Evolutionary conservation across 2,329 filamentous ascomycete genomes (phyloP), one percentile per base, ranked within the genome.

Genomic region (Chaetomium sp.): DNA sequence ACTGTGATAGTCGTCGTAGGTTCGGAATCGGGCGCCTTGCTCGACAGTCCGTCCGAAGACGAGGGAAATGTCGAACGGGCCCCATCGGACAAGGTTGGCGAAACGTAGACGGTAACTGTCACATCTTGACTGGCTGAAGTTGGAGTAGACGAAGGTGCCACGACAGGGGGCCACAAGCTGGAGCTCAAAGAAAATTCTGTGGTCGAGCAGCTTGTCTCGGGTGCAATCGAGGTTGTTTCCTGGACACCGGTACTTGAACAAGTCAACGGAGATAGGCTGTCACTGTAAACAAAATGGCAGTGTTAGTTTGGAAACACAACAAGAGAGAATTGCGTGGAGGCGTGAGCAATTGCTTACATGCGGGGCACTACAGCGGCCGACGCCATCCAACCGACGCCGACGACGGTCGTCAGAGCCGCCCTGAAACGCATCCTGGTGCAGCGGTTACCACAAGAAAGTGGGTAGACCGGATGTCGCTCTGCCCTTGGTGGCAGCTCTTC

Each of bases 391-490:
- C 75, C 73, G 64, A 76, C 67, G 70, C 75, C 75, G 69, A 73
- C 65, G 54, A 81, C 61, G 71, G 73, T 73, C 68, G 75, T 72
- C 65, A 81, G 66, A 64, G 76, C 73, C 55, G 74, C 70, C 65
- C 68, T 65, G 62, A 73, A 70, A 72, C 78, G 79, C 80, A 82
- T 82, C 70, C 69, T 75, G 70, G 56, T 59, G 59, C 59, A 25
- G 55, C 21, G 10, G n/a, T 21, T 9, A n/a, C 12, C 29, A 31
- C 25, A 1, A 25, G 25, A 53, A 29, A 1, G 4, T 29, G 5
- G 27, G 12, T 5, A 53, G 23, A 1, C 5, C 8, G 25, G 27
- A 2, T 16, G 19, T 16, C 2, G 9, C 12, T 31, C 0, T n/a
- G 50, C 27, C 5, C 13, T 9, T 19, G 7, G 2, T 29, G 50